phyloP scores from a whole-genome alignment of 768 basidiomycete genomes.

The Phlebiopsis gigantea region DNA sequence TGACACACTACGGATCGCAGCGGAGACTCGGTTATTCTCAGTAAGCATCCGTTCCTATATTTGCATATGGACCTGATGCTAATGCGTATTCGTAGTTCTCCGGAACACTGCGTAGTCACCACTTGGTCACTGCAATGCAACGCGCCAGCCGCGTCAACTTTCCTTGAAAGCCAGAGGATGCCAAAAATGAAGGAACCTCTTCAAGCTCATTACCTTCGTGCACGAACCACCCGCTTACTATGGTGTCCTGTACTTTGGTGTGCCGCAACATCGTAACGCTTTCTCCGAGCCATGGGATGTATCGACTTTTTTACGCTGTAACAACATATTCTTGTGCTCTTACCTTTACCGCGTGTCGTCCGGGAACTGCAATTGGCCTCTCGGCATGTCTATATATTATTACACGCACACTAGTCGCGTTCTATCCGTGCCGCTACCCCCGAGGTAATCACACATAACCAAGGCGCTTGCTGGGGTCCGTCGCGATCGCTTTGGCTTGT shows the following conservation, averaged over 20 bases:
- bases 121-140: not conserved
- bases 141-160: not conserved
- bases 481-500: slow-evolving; percentile 1
- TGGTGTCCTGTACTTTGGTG: not conserved
- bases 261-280: not conserved
- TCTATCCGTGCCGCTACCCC: not conserved
- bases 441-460: not conserved
- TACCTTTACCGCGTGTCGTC: not conserved
- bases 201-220: not conserved
- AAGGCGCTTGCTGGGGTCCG: not conserved
- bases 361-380: not conserved
- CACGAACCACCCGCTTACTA: not conserved
- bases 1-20: slow-evolving; percentile 32
- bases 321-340: not conserved
- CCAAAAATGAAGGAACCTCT: no score
- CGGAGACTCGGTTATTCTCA: slow-evolving; percentile 95
- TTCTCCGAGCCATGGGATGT: not conserved
- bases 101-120: slow-evolving; percentile 34
- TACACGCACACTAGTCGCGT: not conserved
- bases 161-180: no score
- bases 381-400: not conserved
- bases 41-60: slow-evolving; percentile 43
- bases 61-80: slow-evolving; percentile 20
- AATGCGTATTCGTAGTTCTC: slow-evolving; percentile 47
- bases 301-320: not conserved